Percentiles rank a stretch among this genome's conserved stretches.
phyloP scores from a whole-genome alignment of 768 basidiomycete genomes.

The Naganishia onofrii region DNA sequence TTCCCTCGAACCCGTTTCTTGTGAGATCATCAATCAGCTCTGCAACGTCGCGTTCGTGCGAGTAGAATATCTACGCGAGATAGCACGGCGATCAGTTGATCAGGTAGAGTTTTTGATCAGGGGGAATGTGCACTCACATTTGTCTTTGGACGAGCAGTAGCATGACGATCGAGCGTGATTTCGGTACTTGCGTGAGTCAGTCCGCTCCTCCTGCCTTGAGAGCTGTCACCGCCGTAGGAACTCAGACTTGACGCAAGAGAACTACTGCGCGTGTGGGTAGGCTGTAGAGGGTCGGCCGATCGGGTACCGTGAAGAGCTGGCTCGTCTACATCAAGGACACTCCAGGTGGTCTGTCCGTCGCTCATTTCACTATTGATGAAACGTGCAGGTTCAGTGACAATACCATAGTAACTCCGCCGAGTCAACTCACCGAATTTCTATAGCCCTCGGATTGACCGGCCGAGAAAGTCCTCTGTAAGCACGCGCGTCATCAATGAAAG shows the following conservation, averaged over 20 bases:
- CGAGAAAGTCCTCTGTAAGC: too few relatives aligned
- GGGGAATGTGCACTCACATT: background rate
- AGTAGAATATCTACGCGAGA: conserved; percentile 24
- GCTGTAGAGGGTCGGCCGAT: background rate
- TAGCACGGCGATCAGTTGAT: background rate
- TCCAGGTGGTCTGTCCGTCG: conserved; percentile 28
- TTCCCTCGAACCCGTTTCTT: conserved; percentile 23
- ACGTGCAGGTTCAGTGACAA: background rate
- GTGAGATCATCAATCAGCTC: conserved; percentile 29
- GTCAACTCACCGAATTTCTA: conserved; percentile 12
- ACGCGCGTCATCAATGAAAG: background rate
- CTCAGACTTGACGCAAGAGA: conserved; percentile 5
- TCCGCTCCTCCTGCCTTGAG: conserved; percentile 11
- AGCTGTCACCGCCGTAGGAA: conserved; percentile 11
- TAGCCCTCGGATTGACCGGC: background rate
- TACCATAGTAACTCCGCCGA: background rate
- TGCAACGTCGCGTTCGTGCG: conserved; percentile 11
- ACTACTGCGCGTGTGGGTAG: background rate
- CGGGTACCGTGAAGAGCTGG: background rate
- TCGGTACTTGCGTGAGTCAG: background rate
- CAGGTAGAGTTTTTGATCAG: background rate
- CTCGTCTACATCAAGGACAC: conserved; percentile 15
- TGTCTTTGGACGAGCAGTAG: conserved; percentile 17
- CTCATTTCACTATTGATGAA: conserved; percentile 21
- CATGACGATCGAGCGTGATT: background rate